phyloP scores from a whole-genome alignment of 1,284 basidiomycete species.

The Erythrobasidium hasegawianum region DNA sequence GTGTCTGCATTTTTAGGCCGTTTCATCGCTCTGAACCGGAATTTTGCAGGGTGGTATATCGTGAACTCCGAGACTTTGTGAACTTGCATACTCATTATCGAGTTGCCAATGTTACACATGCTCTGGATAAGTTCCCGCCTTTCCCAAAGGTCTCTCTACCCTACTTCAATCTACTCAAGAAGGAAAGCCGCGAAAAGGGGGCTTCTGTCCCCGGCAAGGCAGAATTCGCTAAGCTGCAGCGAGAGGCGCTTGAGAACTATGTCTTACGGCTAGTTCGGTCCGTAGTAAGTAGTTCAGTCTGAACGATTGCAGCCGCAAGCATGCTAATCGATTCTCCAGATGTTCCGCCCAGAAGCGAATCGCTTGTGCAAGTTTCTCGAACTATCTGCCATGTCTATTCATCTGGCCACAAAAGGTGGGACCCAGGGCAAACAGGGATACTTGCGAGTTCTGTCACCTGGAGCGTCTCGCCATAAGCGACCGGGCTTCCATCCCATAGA shows the following conservation, averaged over 20 bases:
- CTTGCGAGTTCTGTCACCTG: constrained; percentile 56
- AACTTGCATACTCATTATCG: constrained; percentile 87
- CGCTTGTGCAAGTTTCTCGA: constrained; percentile 92
- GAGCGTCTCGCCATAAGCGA: constrained; percentile 48
- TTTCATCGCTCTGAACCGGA: too few species aligned
- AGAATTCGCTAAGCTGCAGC: constrained; percentile 74
- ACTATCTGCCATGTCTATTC: constrained; percentile 80
- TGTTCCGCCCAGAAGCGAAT: constrained; percentile 94
- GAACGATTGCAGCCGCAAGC: background rate
- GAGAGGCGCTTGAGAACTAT: constrained; percentile 82
- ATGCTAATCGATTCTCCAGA: constrained; percentile 55
- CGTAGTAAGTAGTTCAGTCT: constrained; percentile 62
- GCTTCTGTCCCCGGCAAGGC: constrained; percentile 57
- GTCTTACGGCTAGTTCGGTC: constrained; percentile 81
- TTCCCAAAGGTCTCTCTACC: constrained; percentile 84
- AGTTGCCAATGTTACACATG: constrained; percentile 64
- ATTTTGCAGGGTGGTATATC: constrained; percentile 74
- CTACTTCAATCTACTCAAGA: constrained; percentile 69
- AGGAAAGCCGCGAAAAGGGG: constrained; percentile 47
- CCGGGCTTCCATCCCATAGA: constrained; percentile 52
- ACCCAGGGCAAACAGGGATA: constrained; percentile 85
- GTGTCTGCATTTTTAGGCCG: constrained; percentile 48
- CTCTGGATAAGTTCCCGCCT: constrained; percentile 65
- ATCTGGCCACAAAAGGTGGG: constrained; percentile 71
- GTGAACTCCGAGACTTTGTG: constrained; percentile 87